Evolutionary conservation across 1,284 basidiomycete genomes (phyloP), one percentile per base, ranked within the genome.

Genomic region (Paramarasmius palmivorus): DNA sequence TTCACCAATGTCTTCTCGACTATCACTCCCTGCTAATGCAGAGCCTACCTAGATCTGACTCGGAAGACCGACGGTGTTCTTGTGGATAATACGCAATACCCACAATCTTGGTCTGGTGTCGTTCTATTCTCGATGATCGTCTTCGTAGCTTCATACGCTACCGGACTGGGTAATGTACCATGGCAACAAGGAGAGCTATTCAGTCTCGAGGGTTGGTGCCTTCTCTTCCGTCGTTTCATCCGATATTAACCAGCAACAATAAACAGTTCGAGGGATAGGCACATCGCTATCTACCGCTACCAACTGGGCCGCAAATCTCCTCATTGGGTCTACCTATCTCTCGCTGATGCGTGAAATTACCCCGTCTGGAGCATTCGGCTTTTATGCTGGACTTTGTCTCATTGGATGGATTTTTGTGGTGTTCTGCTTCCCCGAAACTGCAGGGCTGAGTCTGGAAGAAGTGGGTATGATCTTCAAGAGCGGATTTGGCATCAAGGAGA

Each of bases 111-210:
- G 80, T 84, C 88, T 2, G 77, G 81, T 0, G 72, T 89, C 53
- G 86, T 93, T n/a, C 71, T 93, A 17, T 61, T 86, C 17, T 83
- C 86, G 22, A 93, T 93, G 89, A 84, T 93, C 57, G 65, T 90
- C 59, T 94, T 88, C 69, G 90, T 93, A 25, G 88, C 88, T 1
- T 89, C 86, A 5, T 94, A 93, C 64, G 92, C 90, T 0, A 88
- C 82, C 0, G 88, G 89, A 0, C 69, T 90, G 7, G 79, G 79
- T 0, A 93, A 92, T 63, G 87, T 93, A 0, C 90, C 92, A 0
- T 93, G 91, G 91, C 90, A 92, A 63, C 91, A 93, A 66, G 90
- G 90, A 56, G 91, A 93, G 66, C 78, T 93, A 23, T 93, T 93
- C 70, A 77, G 76, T 8, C 78, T 91, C 25, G 88, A 91, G 73